A percentile compares a stretch with the other conserved stretches of the same genome.
These are phyloP conservation scores for Dothidotthia symphoricarpi DNA, from an alignment of 2,329 filamentous ascomycete species.

Conservation along the genomic window DNA sequence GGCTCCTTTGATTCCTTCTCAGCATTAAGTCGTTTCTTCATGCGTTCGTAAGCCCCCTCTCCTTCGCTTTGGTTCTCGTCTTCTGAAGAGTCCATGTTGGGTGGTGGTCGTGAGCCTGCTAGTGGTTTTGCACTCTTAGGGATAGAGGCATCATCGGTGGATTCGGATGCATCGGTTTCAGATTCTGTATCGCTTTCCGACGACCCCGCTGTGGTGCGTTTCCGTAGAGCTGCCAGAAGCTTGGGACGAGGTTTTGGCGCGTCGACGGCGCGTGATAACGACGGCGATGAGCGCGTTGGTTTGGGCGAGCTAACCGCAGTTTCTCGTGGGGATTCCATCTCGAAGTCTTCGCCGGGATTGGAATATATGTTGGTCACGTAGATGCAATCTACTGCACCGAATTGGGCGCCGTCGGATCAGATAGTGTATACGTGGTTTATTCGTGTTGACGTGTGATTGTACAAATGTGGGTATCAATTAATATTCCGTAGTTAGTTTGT, in stretches of 20 bases:
- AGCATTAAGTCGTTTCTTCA: constrained; percentile 48
- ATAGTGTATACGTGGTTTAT: not conserved
- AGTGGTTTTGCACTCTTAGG: constrained; percentile 35
- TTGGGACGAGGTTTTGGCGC: constrained; percentile 20
- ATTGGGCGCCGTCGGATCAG: not conserved
- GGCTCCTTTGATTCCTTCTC: constrained; percentile 14
- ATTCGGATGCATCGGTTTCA: constrained; percentile 29
- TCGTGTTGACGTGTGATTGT: constrained; percentile 3
- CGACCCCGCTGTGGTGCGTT: constrained; percentile 12
- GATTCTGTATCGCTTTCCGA: constrained; percentile 46
- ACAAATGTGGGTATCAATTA: too few species aligned
- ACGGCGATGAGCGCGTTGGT: constrained; percentile 1
- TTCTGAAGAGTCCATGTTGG: constrained; percentile 8
- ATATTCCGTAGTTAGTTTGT: too few species aligned
- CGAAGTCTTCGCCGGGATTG: not conserved
- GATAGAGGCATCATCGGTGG: constrained; percentile 25
- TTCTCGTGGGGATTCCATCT: not conserved
- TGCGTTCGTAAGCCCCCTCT: constrained; percentile 48
- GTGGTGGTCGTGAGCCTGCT: not conserved
- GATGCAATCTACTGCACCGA: not conserved
- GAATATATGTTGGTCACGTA: not conserved
- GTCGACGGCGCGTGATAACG: constrained; percentile 8
- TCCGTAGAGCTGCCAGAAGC: constrained; percentile 24
- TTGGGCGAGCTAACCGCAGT: not conserved
- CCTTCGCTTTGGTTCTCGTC: constrained; percentile 29